Conservation (phyloP, 139 green algal genomes). For the Spirogloea muscicola region DNA sequence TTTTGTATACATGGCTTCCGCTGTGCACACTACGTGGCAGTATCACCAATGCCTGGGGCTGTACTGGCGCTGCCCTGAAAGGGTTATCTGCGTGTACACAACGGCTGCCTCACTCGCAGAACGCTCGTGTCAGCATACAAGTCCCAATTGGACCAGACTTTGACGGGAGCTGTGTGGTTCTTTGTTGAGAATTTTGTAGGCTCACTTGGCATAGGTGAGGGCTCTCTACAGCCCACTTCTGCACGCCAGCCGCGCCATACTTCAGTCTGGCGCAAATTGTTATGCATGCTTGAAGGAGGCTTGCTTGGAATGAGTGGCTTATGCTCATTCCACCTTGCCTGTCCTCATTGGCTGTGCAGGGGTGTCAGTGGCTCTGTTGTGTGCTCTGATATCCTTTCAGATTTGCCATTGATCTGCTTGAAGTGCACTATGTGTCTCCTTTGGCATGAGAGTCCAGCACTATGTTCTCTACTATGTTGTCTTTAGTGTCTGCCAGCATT, state of each 20-base stretch:
- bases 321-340: neutral
- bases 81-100: no score
- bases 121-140: conserved; percentile 22
- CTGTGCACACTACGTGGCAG: neutral
- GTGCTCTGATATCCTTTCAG: conserved; percentile 37
- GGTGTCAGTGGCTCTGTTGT: conserved; percentile 14
- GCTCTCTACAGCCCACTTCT: neutral
- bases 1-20: neutral
- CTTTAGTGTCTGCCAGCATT: neutral
- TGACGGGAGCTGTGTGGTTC: conserved; percentile 21
- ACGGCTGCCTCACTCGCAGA: no score
- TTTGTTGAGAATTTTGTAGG: conserved; percentile 37
- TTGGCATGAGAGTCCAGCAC: neutral
- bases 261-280: neutral
- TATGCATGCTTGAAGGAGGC: neutral
- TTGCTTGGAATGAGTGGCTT: neutral
- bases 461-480: neutral
- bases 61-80: neutral
- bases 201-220: conserved; percentile 59
- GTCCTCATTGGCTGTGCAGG: conserved; percentile 11
- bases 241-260: neutral
- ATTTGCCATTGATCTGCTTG: neutral
- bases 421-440: neutral
- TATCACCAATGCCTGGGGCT: neutral
- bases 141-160: no score